Evolutionary conservation across 2,329 filamentous ascomycete species (phyloP).

Genomic region (Teratosphaeria epicoccoides): DNA sequence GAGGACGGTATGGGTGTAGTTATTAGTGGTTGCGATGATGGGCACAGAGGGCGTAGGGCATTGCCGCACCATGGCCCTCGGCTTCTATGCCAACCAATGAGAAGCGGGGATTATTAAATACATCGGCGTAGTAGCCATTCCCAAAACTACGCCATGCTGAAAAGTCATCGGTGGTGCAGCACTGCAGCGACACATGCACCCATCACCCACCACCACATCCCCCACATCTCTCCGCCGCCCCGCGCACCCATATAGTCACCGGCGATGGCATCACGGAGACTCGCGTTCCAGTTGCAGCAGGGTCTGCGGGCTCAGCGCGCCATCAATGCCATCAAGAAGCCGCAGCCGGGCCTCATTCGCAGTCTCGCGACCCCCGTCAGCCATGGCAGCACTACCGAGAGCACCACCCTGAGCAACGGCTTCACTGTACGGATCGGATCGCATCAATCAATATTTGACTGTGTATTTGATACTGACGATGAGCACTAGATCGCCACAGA

Average conservation of each 20-base stretch:
- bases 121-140: neutral
- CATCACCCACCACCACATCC: neutral
- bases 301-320: constrained; percentile 57
- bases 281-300: constrained; percentile 88
- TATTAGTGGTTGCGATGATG: neutral
- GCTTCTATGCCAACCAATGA: neutral
- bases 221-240: neutral
- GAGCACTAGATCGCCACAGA: constrained; percentile 77
- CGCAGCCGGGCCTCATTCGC: constrained; percentile 61
- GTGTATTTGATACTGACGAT: neutral
- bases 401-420: constrained; percentile 93
- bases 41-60: neutral
- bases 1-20: neutral
- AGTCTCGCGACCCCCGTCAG: constrained; percentile 77
- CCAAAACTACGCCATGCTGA: neutral
- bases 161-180: neutral
- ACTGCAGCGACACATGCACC: neutral
- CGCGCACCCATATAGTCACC: neutral
- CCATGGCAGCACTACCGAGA: constrained; percentile 74
- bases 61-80: neutral
- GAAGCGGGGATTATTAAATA: neutral
- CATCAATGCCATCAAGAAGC: constrained; percentile 70
- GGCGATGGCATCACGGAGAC: constrained; percentile 88
- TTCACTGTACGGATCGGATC: constrained; percentile 65
- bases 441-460: neutral